phyloP scores from a whole-genome alignment of 1,284 basidiomycete species.

The Marasmius sp. region DNA sequence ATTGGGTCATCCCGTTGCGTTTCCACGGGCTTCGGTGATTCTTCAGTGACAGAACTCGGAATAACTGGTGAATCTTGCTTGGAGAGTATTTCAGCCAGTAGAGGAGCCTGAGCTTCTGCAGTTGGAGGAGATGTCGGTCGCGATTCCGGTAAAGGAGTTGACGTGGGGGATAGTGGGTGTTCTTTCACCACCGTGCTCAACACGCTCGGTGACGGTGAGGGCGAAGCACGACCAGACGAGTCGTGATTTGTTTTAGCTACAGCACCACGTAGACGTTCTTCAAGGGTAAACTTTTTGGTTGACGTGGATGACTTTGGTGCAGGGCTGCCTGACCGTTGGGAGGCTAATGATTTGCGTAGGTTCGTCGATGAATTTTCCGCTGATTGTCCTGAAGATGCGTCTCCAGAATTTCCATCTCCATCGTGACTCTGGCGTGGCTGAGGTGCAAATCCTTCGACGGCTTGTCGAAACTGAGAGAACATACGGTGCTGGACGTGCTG shows the following conservation, averaged over 20 bases:
- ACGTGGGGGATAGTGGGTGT: conserved; percentile 40
- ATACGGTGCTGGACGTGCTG: conserved; percentile 31
- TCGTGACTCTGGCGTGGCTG: conserved; percentile 37
- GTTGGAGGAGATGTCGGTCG: conserved; percentile 14
- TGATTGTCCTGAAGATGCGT: conserved; percentile 39
- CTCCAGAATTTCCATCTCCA: conserved; percentile 22
- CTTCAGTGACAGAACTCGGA: too few species aligned
- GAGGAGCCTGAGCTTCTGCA: background rate
- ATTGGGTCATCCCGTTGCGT: too few species aligned
- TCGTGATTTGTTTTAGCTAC: conserved; percentile 47
- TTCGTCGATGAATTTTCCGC: conserved; percentile 60
- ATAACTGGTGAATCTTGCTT: background rate
- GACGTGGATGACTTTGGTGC: conserved; percentile 27
- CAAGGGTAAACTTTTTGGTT: conserved; percentile 55
- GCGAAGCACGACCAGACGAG: conserved; percentile 40
- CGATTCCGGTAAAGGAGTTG: conserved; percentile 45
- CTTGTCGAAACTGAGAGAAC: conserved; percentile 66
- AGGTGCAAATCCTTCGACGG: conserved; percentile 56
- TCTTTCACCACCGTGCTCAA: conserved; percentile 22
- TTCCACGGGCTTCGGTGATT: too few species aligned
- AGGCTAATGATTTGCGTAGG: conserved; percentile 59
- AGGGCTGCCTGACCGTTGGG: conserved; percentile 50
- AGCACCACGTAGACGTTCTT: conserved; percentile 71
- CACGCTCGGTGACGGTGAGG: conserved; percentile 33
- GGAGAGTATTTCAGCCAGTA: conserved; percentile 1